Base-by-base conservation (phyloP, 345 rosid genomes). In the Raphanus sativus region DNA sequence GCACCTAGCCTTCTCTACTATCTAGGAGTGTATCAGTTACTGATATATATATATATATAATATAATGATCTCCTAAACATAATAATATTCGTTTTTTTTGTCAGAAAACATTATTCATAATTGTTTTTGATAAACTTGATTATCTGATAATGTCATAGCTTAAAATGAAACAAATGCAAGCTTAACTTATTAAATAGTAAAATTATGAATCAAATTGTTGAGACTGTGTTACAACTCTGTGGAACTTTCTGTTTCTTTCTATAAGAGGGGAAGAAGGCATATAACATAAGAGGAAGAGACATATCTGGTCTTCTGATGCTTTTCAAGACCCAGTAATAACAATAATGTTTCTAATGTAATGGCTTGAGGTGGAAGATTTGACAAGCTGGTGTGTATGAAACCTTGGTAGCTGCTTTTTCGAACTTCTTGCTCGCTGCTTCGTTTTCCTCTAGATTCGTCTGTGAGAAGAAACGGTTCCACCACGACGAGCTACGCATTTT, bases 361-460 rank as follows among this genome's bases (percentile, higher is more conserved):
- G 96, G 81, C 70, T 87, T 86, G 45, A 94, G 81, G 81, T 91
- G 98, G 86, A 94, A 94, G 78, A 94, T 85, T 80, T 90, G 97
- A 79, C 98, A 91, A 65, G 84, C 82, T 4, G 96, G 89, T 75
- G 83, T 85, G 67, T 91, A 89, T 26, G 93, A 81, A 75, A 11
- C 78, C 87, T 87, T 90, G 16, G 52, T 28, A 9, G 87, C 80
- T 68, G 89, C 91, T 76, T 89, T 89, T 62, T 90, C 93, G 45
- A 94, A 94, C 83, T 94, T 94, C 85, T 91, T 92, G 6, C 78
- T 12, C 6, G 87, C 87, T 30, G 81, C 75, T 84, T 90, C 96
- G 15, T 90, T 91, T 69, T 84, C 94, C 81, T 88, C 91, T 70
- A 94, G 79, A 60, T 75, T 85, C 38, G 65, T 81, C 79, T 89